Conservation (phyloP, 2,329 filamentous ascomycete genomes). For the Davidsoniella virescens region DNA sequence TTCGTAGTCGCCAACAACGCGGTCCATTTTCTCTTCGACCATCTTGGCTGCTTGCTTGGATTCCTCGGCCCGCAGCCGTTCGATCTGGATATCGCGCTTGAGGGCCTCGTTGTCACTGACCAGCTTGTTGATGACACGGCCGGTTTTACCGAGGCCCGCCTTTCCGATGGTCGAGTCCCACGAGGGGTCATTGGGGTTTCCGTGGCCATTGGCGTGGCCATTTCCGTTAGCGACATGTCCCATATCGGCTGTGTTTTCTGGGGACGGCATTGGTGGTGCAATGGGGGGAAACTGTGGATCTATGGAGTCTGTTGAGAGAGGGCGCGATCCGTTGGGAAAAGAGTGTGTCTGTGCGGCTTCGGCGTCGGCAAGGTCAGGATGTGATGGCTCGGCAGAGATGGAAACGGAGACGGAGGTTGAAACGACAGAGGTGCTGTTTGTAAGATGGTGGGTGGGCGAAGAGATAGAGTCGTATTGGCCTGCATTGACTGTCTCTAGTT, state of each 20-base stretch:
- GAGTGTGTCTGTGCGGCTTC: neutral
- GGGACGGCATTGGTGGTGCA: slow-evolving; percentile 14
- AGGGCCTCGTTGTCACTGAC: slow-evolving; percentile 67
- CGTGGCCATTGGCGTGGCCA: slow-evolving; percentile 18
- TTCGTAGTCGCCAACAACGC: slow-evolving; percentile 51
- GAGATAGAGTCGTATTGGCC: neutral
- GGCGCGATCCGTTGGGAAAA: neutral
- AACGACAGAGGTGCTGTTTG: neutral
- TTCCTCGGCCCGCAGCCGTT: slow-evolving; percentile 50
- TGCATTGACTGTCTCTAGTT: neutral
- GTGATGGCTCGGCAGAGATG: neutral
- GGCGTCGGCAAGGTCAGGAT: neutral
- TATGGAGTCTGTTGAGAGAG: slow-evolving; percentile 7
- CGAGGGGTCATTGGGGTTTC: slow-evolving; percentile 16
- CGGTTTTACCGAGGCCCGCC: slow-evolving; percentile 56
- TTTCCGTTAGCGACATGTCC: slow-evolving; percentile 2
- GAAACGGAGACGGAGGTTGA: neutral
- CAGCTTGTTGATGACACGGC: slow-evolving; percentile 63
- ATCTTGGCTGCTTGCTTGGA: slow-evolving; percentile 51
- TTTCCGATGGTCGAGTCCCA: slow-evolving; percentile 56
- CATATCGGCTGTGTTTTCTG: slow-evolving; percentile 14
- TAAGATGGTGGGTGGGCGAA: neutral
- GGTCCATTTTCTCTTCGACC: slow-evolving; percentile 55
- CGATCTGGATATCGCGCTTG: slow-evolving; percentile 55
- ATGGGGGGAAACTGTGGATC: slow-evolving; percentile 5